Percentiles rank a stretch among this genome's conserved stretches.
These are phyloP conservation scores for Ceratobasidium sp. DNA, from an alignment of 1,284 basidiomycete genomes.

Conservation along the genomic window DNA sequence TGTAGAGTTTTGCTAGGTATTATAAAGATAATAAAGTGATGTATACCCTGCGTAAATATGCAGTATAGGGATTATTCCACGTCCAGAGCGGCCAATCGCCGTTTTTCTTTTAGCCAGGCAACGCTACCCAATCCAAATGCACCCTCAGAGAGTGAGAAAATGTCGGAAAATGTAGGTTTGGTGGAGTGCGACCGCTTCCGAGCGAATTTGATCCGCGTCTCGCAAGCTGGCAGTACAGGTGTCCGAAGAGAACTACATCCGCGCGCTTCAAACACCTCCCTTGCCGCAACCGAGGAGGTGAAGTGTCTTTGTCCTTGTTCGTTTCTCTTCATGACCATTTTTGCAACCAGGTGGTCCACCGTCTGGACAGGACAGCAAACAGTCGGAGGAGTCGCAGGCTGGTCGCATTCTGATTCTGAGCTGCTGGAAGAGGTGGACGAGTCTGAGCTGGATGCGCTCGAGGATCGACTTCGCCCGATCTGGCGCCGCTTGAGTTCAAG, in stretches of 20 bases:
- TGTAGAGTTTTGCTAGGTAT: neutral
- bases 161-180: constrained; percentile 7
- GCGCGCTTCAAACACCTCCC: constrained; percentile 25
- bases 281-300: constrained; percentile 13
- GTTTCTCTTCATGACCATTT: constrained; percentile 28
- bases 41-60: too few relatives aligned
- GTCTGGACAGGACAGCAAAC: neutral
- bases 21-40: constrained; percentile 10
- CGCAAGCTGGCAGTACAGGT: neutral
- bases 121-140: constrained; percentile 7
- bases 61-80: neutral
- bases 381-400: constrained; percentile 6
- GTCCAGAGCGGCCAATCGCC: constrained; percentile 9
- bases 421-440: constrained; percentile 10
- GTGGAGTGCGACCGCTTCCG: constrained; percentile 21
- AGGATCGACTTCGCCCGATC: constrained; percentile 36
- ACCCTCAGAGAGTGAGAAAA: constrained; percentile 10
- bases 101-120: constrained; percentile 29
- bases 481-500: constrained; percentile 34
- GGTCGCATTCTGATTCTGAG: constrained; percentile 7
- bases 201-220: neutral
- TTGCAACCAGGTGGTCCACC: constrained; percentile 31
- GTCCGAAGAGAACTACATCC: constrained; percentile 28
- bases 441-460: constrained; percentile 13
- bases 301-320: constrained; percentile 6